Percentiles rank a stretch among this genome's conserved stretches.
Conservation (phyloP, 306 rosid species). For the Inga leiocalycina region DNA sequence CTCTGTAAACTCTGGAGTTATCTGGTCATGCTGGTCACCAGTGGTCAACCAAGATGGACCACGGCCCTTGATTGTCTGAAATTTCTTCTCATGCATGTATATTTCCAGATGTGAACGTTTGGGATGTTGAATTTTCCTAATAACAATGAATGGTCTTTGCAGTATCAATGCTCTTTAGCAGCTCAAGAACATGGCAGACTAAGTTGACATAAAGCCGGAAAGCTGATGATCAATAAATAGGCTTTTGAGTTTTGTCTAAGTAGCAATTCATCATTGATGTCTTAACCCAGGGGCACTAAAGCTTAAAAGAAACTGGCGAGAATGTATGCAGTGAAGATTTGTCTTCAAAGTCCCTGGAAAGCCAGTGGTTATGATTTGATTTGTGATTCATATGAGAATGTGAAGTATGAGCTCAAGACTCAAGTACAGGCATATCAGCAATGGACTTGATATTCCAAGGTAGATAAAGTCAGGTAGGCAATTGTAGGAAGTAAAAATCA, state of each 20-base stretch:
- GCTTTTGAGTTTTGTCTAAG: not conserved
- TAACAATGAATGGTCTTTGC: not conserved
- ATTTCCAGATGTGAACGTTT: not conserved
- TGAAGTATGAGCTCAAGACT: not conserved
- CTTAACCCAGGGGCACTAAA: not conserved
- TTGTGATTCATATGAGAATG: not conserved
- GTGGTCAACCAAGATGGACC: not conserved
- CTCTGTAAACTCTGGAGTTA: conserved; percentile 24
- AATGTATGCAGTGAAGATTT: not conserved
- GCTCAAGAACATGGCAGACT: not conserved
- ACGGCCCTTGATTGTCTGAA: not conserved
- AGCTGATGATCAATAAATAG: not conserved
- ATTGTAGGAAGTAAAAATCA: not conserved
- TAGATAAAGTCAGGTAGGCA: not conserved
- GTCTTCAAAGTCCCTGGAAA: not conserved
- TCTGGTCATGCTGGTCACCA: not conserved
- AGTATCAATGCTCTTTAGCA: not conserved
- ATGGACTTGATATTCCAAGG: not conserved
- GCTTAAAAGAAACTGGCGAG: not conserved
- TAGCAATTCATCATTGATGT: not conserved
- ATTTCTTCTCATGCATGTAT: not conserved
- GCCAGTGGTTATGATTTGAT: not conserved
- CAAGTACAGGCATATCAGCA: not conserved
- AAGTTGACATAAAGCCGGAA: not conserved
- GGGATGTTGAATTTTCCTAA: not conserved